Percentiles rank a stretch among this genome's conserved stretches.
Evolutionary conservation across 495 filamentous ascomycete species (phyloP).

Genomic region (Xylaria castorea): DNA sequence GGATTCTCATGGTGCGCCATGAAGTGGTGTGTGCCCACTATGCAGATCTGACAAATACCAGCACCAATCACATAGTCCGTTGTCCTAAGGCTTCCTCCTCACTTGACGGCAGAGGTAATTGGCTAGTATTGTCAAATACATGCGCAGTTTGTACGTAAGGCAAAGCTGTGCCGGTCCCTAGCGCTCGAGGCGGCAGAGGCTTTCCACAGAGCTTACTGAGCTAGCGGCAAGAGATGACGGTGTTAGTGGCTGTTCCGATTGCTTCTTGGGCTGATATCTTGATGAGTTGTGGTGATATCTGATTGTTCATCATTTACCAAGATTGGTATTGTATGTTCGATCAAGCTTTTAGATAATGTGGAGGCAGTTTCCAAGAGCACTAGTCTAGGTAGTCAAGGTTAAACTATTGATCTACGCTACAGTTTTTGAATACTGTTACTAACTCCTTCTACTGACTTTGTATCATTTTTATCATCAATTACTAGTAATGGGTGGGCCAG

Average conservation of each 20-base stretch:
- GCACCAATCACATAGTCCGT: neutral
- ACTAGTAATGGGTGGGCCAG: neutral
- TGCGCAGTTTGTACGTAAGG: neutral
- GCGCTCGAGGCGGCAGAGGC: slow-evolving; percentile 17
- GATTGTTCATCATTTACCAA: neutral
- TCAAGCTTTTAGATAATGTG: slow-evolving; percentile 18
- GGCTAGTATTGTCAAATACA: neutral
- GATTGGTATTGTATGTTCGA: slow-evolving; percentile 7
- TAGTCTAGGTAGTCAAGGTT: neutral
- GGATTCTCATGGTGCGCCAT: neutral
- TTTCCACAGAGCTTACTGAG: neutral
- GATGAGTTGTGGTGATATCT: neutral
- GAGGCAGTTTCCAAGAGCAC: neutral
- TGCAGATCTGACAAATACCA: slow-evolving; percentile 18
- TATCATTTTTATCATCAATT: neutral
- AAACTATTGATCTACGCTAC: neutral
- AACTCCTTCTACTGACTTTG: no score
- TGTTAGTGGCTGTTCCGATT: neutral
- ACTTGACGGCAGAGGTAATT: neutral
- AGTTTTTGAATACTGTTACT: no score
- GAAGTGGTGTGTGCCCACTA: neutral
- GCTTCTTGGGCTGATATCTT: neutral
- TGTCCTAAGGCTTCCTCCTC: neutral
- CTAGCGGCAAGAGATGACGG: neutral
- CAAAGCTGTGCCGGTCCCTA: neutral